Evolutionary conservation across 2,329 filamentous ascomycete species (phyloP).

Genomic region (Colletotrichum nymphaeae): DNA sequence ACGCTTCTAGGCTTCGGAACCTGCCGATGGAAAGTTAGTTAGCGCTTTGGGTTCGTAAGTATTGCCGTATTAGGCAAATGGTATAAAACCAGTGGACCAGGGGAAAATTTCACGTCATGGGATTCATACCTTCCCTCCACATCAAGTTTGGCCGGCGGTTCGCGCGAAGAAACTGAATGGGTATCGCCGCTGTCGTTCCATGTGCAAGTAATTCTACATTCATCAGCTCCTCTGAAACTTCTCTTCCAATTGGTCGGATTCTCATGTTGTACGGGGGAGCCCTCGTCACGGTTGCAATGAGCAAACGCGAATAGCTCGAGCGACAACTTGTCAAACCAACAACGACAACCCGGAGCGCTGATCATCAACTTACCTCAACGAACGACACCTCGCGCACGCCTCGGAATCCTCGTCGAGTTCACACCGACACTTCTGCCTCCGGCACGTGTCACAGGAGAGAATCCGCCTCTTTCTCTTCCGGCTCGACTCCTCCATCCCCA

Average conservation of each 20-base stretch:
- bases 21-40: slow-evolving; percentile 2
- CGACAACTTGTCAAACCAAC: too few species aligned
- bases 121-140: slow-evolving; percentile 21
- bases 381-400: slow-evolving; percentile 32
- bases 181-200: slow-evolving; percentile 35
- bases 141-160: slow-evolving; percentile 18
- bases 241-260: not conserved
- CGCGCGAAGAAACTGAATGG: slow-evolving; percentile 21
- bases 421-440: slow-evolving; percentile 34
- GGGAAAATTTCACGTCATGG: not conserved
- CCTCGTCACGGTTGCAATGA: not conserved
- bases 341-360: not conserved
- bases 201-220: slow-evolving; percentile 24
- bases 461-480: slow-evolving; percentile 33
- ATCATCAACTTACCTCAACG: slow-evolving; percentile 25
- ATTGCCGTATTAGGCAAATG: not conserved
- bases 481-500: slow-evolving; percentile 17
- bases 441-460: slow-evolving; percentile 35
- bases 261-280: not conserved
- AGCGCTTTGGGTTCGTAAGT: not conserved
- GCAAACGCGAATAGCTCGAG: too few species aligned
- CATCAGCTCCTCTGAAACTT: not conserved
- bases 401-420: slow-evolving; percentile 33
- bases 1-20: slow-evolving; percentile 26
- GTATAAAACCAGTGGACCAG: not conserved